Evolutionary conservation across 345 rosid species (phyloP).

Genomic region (Kandelia obovata): DNA sequence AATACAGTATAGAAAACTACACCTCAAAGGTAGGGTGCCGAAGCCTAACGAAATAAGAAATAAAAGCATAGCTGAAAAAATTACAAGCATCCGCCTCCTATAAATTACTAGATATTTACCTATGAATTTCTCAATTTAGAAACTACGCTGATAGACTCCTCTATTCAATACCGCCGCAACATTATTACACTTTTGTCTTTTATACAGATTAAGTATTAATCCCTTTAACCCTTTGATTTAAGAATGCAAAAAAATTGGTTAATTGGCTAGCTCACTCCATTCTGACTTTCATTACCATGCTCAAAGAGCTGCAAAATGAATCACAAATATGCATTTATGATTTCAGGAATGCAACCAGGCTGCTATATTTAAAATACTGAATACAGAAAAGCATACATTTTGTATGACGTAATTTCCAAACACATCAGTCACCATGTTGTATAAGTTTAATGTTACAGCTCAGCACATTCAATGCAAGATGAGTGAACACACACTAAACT

Average conservation of each 20-base stretch:
- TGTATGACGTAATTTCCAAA: slow-evolving; percentile 98
- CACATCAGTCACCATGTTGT: slow-evolving; percentile 78
- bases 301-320: slow-evolving; percentile 71
- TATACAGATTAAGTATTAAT: not conserved
- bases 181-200: slow-evolving; percentile 21
- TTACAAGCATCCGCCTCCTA: too few relatives aligned
- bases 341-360: not conserved
- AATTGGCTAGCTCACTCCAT: slow-evolving; percentile 67
- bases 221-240: too few relatives aligned
- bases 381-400: slow-evolving; percentile 43
- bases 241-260: too few relatives aligned
- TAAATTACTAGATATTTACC: too few relatives aligned
- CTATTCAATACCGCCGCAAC: not conserved
- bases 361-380: slow-evolving; percentile 10
- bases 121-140: too few relatives aligned
- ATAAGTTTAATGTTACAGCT: slow-evolving; percentile 11
- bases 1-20: too few relatives aligned
- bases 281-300: slow-evolving; percentile 76
- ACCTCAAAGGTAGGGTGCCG: too few relatives aligned
- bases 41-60: too few relatives aligned
- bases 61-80: too few relatives aligned
- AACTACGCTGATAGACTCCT: too few relatives aligned
- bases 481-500: slow-evolving; percentile 16
- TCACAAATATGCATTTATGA: slow-evolving; percentile 22
- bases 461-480: slow-evolving; percentile 2